A percentile compares a stretch with the other conserved stretches of the same genome.
Conservation (phyloP, 768 basidiomycete genomes). For the Astraeus odoratus region DNA sequence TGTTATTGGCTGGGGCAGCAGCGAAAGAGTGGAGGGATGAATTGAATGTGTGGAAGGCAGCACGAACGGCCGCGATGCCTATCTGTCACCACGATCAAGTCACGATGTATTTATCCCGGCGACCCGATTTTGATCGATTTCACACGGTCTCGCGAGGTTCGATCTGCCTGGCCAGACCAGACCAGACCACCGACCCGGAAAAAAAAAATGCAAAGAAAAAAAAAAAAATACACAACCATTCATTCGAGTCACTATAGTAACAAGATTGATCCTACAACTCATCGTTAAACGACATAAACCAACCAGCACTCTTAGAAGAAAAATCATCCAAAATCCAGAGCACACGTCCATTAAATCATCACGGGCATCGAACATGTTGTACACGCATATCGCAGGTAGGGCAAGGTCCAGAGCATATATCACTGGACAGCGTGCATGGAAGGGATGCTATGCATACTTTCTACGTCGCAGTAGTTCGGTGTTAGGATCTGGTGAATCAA, state of each 20-base stretch:
- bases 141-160: constrained; percentile 39
- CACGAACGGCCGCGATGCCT: constrained; percentile 14
- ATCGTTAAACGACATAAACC: constrained; percentile 1
- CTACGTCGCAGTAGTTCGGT: constrained; percentile 17
- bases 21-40: neutral
- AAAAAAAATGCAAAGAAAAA: too few relatives aligned
- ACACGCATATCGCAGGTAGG: constrained; percentile 1
- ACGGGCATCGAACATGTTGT: constrained; percentile 2
- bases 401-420: constrained; percentile 9
- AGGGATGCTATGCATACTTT: constrained; percentile 34
- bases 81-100: constrained; percentile 13
- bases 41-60: constrained; percentile 9
- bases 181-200: too few relatives aligned
- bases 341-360: constrained; percentile 1
- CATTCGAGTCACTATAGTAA: constrained; percentile 1
- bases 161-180: neutral
- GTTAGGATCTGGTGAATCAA: neutral
- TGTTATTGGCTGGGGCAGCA: neutral
- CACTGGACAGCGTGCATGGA: constrained; percentile 14
- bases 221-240: neutral
- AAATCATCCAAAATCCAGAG: constrained; percentile 14
- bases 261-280: neutral
- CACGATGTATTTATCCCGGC: too few relatives aligned
- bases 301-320: constrained; percentile 19
- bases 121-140: constrained; percentile 66